A percentile compares a stretch with the other conserved stretches of the same genome.
Conservation (phyloP, 768 basidiomycete genomes). For the Trametes cubensis region DNA sequence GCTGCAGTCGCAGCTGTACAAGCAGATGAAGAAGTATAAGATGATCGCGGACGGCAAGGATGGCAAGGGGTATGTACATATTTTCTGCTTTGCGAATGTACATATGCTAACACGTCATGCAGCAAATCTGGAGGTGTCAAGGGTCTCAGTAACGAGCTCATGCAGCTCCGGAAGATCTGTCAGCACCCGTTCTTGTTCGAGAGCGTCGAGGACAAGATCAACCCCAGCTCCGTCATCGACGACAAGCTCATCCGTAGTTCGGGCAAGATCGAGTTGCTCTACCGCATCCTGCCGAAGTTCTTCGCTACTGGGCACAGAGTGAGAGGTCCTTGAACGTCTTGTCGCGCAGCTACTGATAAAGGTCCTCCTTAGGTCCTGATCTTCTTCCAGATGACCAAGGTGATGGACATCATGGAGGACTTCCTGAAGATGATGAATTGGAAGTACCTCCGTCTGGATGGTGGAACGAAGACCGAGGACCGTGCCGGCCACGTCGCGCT, state of each 20-base stretch:
- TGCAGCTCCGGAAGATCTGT: constrained; percentile 98
- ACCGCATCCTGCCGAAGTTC: constrained; percentile 92
- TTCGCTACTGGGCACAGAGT: constrained; percentile 91
- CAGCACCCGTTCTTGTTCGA: constrained; percentile 98
- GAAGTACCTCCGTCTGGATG: constrained; percentile 92
- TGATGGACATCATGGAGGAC: constrained; percentile 98
- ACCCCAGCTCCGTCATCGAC: constrained; percentile 78
- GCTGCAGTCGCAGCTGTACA: constrained; percentile 89
- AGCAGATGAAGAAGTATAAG: constrained; percentile 98
- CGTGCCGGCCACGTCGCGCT: constrained; percentile 82
- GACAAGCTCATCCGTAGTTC: constrained; percentile 84
- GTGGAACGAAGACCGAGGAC: constrained; percentile 94
- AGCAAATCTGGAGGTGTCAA: constrained; percentile 66
- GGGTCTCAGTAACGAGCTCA: constrained; percentile 90
- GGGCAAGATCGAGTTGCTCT: constrained; percentile 92
- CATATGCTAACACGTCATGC: background rate
- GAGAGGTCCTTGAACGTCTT: constrained; percentile 24
- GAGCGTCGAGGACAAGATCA: constrained; percentile 92
- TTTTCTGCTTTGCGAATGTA: background rate
- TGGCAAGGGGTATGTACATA: constrained; percentile 62
- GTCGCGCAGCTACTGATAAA: background rate
- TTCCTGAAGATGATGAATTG: constrained; percentile 86
- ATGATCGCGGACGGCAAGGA: constrained; percentile 89
- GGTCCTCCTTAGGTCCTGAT: constrained; percentile 73
- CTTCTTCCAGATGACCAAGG: constrained; percentile 99